Evolutionary conservation across 371 early-diverging fungal species (phyloP).

Genomic region (Fennellomyces sp.): DNA sequence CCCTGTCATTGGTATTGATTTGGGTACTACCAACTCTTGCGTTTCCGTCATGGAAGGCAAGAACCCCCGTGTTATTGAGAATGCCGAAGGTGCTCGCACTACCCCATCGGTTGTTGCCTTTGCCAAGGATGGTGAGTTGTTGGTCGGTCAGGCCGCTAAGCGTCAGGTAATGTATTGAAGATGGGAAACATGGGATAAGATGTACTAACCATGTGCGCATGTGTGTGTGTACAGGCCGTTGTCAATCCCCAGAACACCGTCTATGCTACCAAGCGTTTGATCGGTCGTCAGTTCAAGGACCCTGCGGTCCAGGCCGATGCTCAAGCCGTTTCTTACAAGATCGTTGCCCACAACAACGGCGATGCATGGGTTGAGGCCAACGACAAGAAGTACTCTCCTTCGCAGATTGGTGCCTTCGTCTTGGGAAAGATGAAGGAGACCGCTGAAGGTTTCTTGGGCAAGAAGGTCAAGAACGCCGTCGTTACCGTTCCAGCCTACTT

Average conservation of each 20-base stretch:
- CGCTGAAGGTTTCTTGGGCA: slow-evolving; percentile 86
- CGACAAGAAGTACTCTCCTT: slow-evolving; percentile 94
- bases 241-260: slow-evolving; percentile 94
- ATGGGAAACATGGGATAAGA: not conserved
- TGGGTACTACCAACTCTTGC: slow-evolving; percentile 99
- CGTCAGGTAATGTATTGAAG: slow-evolving; percentile 68
- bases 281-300: slow-evolving; percentile 93
- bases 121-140: slow-evolving; percentile 87
- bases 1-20: slow-evolving; percentile 98
- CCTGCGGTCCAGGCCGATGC: slow-evolving; percentile 84
- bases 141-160: slow-evolving; percentile 97
- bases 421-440: slow-evolving; percentile 93
- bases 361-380: slow-evolving; percentile 94
- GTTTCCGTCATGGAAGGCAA: slow-evolving; percentile 98
- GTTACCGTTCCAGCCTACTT: slow-evolving; percentile 90
- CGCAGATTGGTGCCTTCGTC: slow-evolving; percentile 93
- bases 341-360: slow-evolving; percentile 86
- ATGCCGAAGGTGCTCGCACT: slow-evolving; percentile 95
- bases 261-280: slow-evolving; percentile 94
- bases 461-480: slow-evolving; percentile 90
- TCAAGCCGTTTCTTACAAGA: slow-evolving; percentile 89
- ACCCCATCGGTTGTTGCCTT: slow-evolving; percentile 98
- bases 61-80: slow-evolving; percentile 95
- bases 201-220: not conserved
- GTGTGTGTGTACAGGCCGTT: slow-evolving; percentile 65